Evolutionary conservation across 75 land plant species (phyloP).

Genomic region (Selaginella tamariscina): DNA sequence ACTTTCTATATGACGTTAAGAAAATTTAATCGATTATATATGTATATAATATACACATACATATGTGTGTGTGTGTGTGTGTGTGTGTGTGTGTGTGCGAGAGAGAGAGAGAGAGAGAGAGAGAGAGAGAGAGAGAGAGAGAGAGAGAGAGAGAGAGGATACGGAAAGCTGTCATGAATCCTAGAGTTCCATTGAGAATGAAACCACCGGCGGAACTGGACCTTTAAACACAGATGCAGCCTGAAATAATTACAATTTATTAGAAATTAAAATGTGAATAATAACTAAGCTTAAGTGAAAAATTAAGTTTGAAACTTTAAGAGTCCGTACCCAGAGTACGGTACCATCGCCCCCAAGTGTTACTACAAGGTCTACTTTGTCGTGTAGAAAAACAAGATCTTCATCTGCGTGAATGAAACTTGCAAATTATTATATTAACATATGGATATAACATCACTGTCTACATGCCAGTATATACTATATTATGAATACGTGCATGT

Average conservation of each 20-base stretch:
- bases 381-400: slow-evolving; percentile 47
- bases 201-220: slow-evolving; percentile 84
- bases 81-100: too few species aligned
- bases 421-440: too few species aligned
- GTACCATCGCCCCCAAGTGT: slow-evolving; percentile 99
- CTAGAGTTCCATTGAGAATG: slow-evolving; percentile 96
- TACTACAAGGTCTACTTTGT: slow-evolving; percentile 77
- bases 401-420: slow-evolving; percentile 34
- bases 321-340: slow-evolving; percentile 77
- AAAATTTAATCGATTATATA: too few species aligned
- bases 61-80: too few species aligned
- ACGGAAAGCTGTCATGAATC: slow-evolving; percentile 96
- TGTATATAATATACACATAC: too few species aligned
- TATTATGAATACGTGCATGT: too few species aligned
- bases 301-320: not conserved
- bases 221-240: slow-evolving; percentile 96
- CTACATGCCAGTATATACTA: too few species aligned
- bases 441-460: too few species aligned
- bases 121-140: not conserved
- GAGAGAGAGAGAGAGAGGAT: slow-evolving; percentile 31
- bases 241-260: too few species aligned
- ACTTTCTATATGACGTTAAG: slow-evolving; percentile 37
- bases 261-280: too few species aligned
- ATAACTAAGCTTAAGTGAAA: not conserved
- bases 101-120: too few species aligned